Evolutionary conservation across 352 stramenopile species (phyloP).

Genomic region (Phytophthora rubi): DNA sequence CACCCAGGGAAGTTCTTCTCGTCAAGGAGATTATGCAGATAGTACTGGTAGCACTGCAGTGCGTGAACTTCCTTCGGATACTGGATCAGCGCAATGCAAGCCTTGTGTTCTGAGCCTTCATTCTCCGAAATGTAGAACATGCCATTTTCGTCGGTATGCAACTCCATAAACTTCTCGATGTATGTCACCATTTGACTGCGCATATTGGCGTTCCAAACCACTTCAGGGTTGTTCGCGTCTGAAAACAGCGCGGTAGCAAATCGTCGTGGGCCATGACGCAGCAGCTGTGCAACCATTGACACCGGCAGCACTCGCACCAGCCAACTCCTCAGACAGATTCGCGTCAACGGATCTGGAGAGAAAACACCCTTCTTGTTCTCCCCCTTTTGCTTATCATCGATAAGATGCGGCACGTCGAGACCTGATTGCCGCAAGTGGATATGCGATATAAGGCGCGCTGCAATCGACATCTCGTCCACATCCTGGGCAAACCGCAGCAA

Average conservation of each 20-base stretch:
- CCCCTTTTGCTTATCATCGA: constrained; percentile 75
- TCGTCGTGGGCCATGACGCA: constrained; percentile 75
- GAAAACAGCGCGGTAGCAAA: constrained; percentile 86
- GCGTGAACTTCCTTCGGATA: constrained; percentile 87
- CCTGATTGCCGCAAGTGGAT: constrained; percentile 85
- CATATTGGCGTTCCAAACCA: constrained; percentile 89
- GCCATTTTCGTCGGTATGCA: constrained; percentile 64
- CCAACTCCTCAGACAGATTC: constrained; percentile 87
- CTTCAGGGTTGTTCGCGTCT: constrained; percentile 85
- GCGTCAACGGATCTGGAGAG: constrained; percentile 78
- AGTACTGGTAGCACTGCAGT: constrained; percentile 90
- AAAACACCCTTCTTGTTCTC: constrained; percentile 87
- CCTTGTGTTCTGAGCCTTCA: constrained; percentile 77
- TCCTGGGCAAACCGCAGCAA: constrained; percentile 81
- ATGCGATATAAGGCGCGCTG: constrained; percentile 77
- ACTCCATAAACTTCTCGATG: constrained; percentile 88
- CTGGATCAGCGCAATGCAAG: constrained; percentile 78
- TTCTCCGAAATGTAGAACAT: constrained; percentile 81
- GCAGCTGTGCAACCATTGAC: constrained; percentile 85
- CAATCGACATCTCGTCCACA: constrained; percentile 85
- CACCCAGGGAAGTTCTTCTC: constrained; percentile 89
- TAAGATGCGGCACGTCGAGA: constrained; percentile 60
- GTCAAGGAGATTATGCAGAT: constrained; percentile 86
- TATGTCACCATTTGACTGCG: constrained; percentile 86
- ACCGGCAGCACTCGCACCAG: constrained; percentile 83